Evolutionary conservation across 2,329 filamentous ascomycete genomes (phyloP), one percentile per base, ranked within the genome.

Genomic region (Massarina eburnea): DNA sequence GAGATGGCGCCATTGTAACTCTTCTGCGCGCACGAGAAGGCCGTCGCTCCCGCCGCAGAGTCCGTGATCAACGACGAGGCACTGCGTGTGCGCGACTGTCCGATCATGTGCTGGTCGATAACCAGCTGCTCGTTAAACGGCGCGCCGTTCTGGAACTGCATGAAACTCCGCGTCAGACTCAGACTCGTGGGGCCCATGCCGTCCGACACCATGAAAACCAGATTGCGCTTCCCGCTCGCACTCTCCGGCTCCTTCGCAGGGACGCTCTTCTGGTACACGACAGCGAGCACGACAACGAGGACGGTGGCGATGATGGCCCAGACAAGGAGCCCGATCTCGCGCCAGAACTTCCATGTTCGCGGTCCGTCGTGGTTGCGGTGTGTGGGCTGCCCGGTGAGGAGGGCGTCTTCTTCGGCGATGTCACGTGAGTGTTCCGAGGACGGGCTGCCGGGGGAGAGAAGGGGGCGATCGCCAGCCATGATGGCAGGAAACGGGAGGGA

Each of bases 151-250:
- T 85, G 79, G 57, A 86, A 81, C 71, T 99, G 94, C 56, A 88
- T 84, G 74, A 87, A 99, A 65, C 85, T 88, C 45, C 94, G 81
- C 6, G 94, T 96, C 67, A 99, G 72, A 20, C 87, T 88, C 43
- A 99, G 78, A 59, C 89, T 92, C 8, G 94, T 89, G 7, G 94
- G 94, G 0, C 94, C 94, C 94, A 99, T 99, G 63, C 94, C 94
- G 70, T 99, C 94, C 1, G 90, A 96, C 29, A 99, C 92, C 94
- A 99, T 99, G 77, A 99, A 97, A 60, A 99, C 86, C 42, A 99
- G 78, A 71, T 97, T 99, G 43, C 89, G 82, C 78, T 97, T 99
- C 41, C 84, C 82, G 21, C 61, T 71, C 45, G 77, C 61, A 27
- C 57, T 55, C n/a, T n/a, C n/a, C 14, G 14, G 18, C 5, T 24